Base-by-base conservation (phyloP, 106 monocot species). In the Dendrobium nobile region DNA sequence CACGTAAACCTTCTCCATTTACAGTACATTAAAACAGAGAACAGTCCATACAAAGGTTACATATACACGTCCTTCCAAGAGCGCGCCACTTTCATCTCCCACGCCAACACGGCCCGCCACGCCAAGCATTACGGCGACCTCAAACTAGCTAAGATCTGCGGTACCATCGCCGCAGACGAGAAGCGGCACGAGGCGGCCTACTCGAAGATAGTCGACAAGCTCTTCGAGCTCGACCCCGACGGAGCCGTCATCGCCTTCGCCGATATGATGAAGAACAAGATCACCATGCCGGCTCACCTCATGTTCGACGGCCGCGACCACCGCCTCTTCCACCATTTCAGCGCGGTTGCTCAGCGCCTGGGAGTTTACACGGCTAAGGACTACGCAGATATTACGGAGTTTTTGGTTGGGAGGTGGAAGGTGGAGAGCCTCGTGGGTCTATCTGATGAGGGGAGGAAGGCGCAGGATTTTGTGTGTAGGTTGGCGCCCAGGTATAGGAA, bases 1-100 rank as follows among this genome's bases (percentile, higher is more conserved):
- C 37, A 37, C 37, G 37, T 37, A 37, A 51, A 51, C 1, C 51
- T 51, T 51, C 51, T 51, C 13, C 13, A 2, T 51, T 51, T 15
- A 13, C 11, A 70, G 70, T 70, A 70, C 70, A 31, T 70, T 4
- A 73, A 42, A 42, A 74, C 85, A 31, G 90, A 90, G 58, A 81
- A 83, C 72, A 87, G 76, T 59, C 83, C 87, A 7, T 90, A 87
- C 78, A 78, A 78, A 9, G 90, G 90, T 2, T 85, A 79, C 44
- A 81, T 90, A 15, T 90, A 90, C 83, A 84, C 90, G 22, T 87
- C 87, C 4, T 90, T 90, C 79, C 90, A 90, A 67, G 90, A 90
- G 65, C 85, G 85, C 2, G 90, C 90, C 31, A 90, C 90, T 70
- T 90, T 81, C 87, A 81, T 87, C 75, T 90, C 90, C 48, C 90